Conservation (phyloP, 805 yeast species). For the Nakazawaea laoshanensis region DNA sequence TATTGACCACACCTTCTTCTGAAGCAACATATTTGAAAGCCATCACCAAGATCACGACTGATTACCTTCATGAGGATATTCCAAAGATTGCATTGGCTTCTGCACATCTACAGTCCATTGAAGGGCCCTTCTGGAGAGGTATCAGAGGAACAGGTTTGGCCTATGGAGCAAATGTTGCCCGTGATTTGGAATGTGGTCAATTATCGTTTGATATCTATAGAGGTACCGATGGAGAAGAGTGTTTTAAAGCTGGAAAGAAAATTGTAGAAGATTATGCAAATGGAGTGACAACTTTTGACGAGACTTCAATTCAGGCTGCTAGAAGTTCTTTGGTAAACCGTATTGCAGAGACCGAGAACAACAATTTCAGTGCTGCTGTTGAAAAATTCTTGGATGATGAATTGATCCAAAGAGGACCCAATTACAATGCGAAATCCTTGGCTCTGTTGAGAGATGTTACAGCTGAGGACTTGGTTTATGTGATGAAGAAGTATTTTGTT, state of each 20-base stretch:
- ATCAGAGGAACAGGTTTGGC: slow-evolving; percentile 93
- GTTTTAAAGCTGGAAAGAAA: slow-evolving; percentile 48
- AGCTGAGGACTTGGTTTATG: slow-evolving; percentile 38
- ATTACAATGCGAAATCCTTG: slow-evolving; percentile 49
- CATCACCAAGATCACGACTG: slow-evolving; percentile 50
- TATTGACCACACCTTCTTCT: slow-evolving; percentile 74
- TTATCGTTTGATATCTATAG: slow-evolving; percentile 64
- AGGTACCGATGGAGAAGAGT: slow-evolving; percentile 73
- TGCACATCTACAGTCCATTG: slow-evolving; percentile 75
- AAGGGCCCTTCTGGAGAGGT: slow-evolving; percentile 96
- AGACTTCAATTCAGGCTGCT: slow-evolving; percentile 59
- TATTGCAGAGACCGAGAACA: slow-evolving; percentile 62
- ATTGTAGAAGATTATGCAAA: slow-evolving; percentile 53
- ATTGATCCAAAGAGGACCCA: slow-evolving; percentile 62
- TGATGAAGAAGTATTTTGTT: slow-evolving; percentile 49
- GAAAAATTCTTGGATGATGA: slow-evolving; percentile 59
- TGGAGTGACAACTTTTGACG: slow-evolving; percentile 49
- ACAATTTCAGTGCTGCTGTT: slow-evolving; percentile 55
- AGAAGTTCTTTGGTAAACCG: slow-evolving; percentile 66
- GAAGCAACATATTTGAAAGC: slow-evolving; percentile 68
- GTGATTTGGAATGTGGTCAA: slow-evolving; percentile 57
- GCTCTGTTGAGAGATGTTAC: slow-evolving; percentile 43
- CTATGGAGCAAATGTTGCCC: slow-evolving; percentile 67
- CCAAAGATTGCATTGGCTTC: slow-evolving; percentile 66
- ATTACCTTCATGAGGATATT: slow-evolving; percentile 48